Evolutionary conservation across 169 alveolate genomes (phyloP).

Genomic region (Eimeria acervulina): DNA sequence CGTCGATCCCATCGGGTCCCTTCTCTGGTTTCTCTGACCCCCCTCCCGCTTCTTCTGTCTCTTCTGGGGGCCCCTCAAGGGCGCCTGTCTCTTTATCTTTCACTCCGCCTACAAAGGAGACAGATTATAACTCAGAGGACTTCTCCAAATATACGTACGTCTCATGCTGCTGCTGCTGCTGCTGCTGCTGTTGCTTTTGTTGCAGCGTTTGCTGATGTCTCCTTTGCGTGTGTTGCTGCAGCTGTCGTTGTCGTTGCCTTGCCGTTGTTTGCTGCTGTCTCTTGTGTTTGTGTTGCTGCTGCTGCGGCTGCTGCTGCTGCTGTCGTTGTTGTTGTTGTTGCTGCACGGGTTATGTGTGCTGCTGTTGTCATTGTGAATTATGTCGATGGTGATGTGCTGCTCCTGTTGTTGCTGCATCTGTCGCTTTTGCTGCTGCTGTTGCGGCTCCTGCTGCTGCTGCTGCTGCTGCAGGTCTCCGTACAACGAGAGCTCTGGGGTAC

Average conservation of each 20-base stretch:
- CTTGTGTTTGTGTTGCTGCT: no score
- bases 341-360: not conserved
- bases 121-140: slow-evolving; percentile 44
- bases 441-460: not conserved
- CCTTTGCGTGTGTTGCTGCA: not conserved
- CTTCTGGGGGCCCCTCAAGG: slow-evolving; percentile 1
- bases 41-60: not conserved
- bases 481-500: slow-evolving; percentile 57
- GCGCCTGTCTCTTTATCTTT: not conserved
- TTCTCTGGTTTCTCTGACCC: slow-evolving; percentile 56
- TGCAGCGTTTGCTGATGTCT: slow-evolving; percentile 22
- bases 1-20: slow-evolving; percentile 25
- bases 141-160: slow-evolving; percentile 54
- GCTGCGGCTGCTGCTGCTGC: not conserved
- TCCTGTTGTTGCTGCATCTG: not conserved
- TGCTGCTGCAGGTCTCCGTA: slow-evolving; percentile 71
- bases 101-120: slow-evolving; percentile 4
- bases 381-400: no score
- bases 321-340: not conserved
- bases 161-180: not conserved
- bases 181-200: slow-evolving; percentile 19
- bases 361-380: no score
- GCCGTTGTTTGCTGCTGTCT: not conserved
- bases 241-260: no score
- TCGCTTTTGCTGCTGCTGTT: not conserved